Percentiles rank a stretch among this genome's conserved stretches.
These are phyloP conservation scores for Trebouxia sp. DNA, from an alignment of 139 green algal species.

Conservation along the genomic window DNA sequence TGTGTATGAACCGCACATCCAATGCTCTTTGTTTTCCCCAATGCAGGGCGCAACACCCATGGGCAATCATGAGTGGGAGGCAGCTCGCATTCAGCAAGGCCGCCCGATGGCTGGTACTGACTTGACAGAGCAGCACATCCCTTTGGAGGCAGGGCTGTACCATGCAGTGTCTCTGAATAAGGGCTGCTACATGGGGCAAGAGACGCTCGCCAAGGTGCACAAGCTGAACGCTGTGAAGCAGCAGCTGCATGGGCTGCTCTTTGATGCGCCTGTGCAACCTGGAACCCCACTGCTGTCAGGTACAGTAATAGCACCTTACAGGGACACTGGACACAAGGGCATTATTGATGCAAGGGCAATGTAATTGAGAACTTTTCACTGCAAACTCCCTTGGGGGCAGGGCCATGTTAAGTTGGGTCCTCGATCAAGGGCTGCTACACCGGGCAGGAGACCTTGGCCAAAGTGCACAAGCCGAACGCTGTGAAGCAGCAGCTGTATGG, in stretches of 20 bases:
- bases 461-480: slow-evolving; percentile 57
- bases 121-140: slow-evolving; percentile 66
- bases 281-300: slow-evolving; percentile 45
- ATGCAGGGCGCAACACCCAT: slow-evolving; percentile 69
- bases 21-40: not conserved
- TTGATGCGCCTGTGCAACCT: slow-evolving; percentile 37
- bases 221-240: slow-evolving; percentile 65
- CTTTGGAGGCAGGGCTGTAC: slow-evolving; percentile 79
- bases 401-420: slow-evolving; percentile 66
- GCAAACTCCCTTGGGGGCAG: slow-evolving; percentile 77
- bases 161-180: slow-evolving; percentile 72
- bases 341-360: too few species aligned
- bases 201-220: slow-evolving; percentile 70
- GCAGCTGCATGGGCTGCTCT: slow-evolving; percentile 69
- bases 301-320: too few species aligned
- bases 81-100: slow-evolving; percentile 62
- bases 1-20: too few species aligned
- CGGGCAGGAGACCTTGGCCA: slow-evolving; percentile 75
- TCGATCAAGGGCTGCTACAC: slow-evolving; percentile 74
- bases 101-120: slow-evolving; percentile 62
- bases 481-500: slow-evolving; percentile 75
- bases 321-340: too few species aligned
- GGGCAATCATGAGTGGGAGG: slow-evolving; percentile 73
- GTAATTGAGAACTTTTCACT: too few species aligned
- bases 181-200: slow-evolving; percentile 68